Evolutionary conservation across 2,329 filamentous ascomycete genomes (phyloP).

Genomic region (Colletotrichum aenigma): DNA sequence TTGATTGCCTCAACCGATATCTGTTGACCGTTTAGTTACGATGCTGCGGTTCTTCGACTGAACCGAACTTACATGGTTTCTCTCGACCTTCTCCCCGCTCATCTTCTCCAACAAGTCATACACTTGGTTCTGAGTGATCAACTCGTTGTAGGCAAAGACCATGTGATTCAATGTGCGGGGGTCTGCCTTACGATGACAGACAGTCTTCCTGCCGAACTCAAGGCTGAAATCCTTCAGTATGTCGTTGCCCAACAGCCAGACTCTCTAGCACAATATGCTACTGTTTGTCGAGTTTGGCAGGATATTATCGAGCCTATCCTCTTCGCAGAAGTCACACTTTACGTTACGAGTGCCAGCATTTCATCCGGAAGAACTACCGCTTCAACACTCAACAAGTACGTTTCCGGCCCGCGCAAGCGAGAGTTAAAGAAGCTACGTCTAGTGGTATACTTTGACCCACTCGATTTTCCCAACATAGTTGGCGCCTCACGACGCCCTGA

Average conservation of each 20-base stretch:
- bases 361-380: background rate
- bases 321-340: background rate
- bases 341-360: background rate
- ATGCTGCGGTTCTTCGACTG: background rate
- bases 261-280: background rate
- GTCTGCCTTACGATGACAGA: conserved; percentile 33
- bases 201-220: background rate
- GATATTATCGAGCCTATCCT: background rate
- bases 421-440: background rate
- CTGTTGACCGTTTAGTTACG: background rate
- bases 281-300: background rate
- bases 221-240: background rate
- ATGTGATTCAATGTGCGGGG: conserved; percentile 54
- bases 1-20: background rate
- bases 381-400: background rate
- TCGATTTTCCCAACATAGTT: background rate
- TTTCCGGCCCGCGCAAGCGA: background rate
- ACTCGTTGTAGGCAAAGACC: conserved; percentile 52
- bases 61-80: conserved; percentile 32
- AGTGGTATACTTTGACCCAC: background rate
- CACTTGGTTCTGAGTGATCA: conserved; percentile 50
- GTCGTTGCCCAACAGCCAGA: background rate
- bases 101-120: conserved; percentile 48
- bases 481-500: background rate
- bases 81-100: conserved; percentile 49